Conservation (phyloP, 805 yeast genomes). For the Candida morakotiae region DNA sequence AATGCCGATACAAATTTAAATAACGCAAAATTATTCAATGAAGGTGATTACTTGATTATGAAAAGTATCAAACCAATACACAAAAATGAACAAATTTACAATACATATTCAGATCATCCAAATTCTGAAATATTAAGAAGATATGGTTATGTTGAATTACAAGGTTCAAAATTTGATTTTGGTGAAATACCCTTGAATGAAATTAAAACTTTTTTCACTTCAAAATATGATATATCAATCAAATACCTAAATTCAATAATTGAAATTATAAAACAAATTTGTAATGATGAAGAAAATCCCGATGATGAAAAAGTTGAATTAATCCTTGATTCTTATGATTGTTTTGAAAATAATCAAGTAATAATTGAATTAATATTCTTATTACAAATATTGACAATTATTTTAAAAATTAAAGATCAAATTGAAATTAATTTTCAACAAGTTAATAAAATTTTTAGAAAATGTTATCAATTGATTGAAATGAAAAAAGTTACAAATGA, state of each 20-base stretch:
- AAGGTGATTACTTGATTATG: constrained; percentile 59
- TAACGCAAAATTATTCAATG: constrained; percentile 68
- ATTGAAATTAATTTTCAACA: constrained; percentile 11
- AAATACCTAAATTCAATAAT: constrained; percentile 34
- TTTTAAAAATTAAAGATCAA: constrained; percentile 15
- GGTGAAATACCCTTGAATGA: constrained; percentile 61
- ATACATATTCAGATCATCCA: constrained; percentile 87
- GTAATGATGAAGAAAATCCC: constrained; percentile 25
- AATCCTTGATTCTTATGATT: constrained; percentile 56
- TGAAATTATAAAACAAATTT: constrained; percentile 19
- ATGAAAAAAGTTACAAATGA: constrained; percentile 42
- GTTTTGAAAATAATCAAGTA: constrained; percentile 54
- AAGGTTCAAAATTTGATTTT: constrained; percentile 71
- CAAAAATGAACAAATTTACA: constrained; percentile 72
- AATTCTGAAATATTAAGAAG: constrained; percentile 86
- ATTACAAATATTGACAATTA: constrained; percentile 46
- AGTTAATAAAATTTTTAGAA: constrained; percentile 50
- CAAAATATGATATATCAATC: constrained; percentile 14
- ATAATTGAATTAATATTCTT: constrained; percentile 55
- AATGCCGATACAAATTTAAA: constrained; percentile 77
- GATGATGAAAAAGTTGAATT: constrained; percentile 35
- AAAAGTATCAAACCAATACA: constrained; percentile 56
- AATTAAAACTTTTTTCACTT: constrained; percentile 35
- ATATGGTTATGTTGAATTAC: constrained; percentile 83
- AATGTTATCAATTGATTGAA: constrained; percentile 59